These are phyloP conservation scores for Nicotiana paniculata DNA, from an alignment of 257 asterid genomes.

Conservation along the genomic window DNA sequence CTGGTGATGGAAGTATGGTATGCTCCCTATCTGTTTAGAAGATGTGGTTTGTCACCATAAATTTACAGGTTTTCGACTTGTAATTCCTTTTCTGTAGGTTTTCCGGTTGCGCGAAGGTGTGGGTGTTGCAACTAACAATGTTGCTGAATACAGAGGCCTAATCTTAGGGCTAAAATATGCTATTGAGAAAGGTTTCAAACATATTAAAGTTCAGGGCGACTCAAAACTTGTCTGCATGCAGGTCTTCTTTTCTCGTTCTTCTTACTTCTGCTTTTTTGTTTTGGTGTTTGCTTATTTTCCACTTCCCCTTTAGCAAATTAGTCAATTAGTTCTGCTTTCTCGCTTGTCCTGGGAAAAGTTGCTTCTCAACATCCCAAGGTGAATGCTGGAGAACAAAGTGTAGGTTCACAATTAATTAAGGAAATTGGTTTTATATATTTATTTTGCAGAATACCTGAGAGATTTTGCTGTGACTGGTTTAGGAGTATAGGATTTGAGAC, in stretches of 20 bases:
- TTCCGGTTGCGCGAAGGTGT: conserved; percentile 87
- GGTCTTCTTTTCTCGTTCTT: conserved; percentile 35
- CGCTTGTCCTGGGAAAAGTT: neutral
- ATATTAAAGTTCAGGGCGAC: conserved; percentile 83
- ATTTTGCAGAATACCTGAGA: neutral
- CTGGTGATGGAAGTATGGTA: conserved; percentile 90
- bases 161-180: conserved; percentile 91
- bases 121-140: conserved; percentile 91
- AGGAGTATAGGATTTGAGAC: neutral
- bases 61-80: conserved; percentile 8
- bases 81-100: conserved; percentile 40
- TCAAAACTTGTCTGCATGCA: conserved; percentile 99
- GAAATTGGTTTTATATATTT: no score
- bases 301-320: neutral
- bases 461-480: neutral
- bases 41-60: conserved; percentile 1
- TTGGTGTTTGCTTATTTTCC: neutral
- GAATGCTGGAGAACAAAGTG: no score
- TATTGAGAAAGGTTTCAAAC: conserved; percentile 74
- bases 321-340: neutral
- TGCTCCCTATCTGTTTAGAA: conserved; percentile 3
- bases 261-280: neutral
- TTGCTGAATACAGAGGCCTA: conserved; percentile 83
- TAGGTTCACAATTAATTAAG: no score
- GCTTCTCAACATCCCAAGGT: neutral